A percentile compares a stretch with the other conserved stretches of the same genome.
Conservation (phyloP, 2,329 filamentous ascomycete species). For the Cadophora malorum region DNA sequence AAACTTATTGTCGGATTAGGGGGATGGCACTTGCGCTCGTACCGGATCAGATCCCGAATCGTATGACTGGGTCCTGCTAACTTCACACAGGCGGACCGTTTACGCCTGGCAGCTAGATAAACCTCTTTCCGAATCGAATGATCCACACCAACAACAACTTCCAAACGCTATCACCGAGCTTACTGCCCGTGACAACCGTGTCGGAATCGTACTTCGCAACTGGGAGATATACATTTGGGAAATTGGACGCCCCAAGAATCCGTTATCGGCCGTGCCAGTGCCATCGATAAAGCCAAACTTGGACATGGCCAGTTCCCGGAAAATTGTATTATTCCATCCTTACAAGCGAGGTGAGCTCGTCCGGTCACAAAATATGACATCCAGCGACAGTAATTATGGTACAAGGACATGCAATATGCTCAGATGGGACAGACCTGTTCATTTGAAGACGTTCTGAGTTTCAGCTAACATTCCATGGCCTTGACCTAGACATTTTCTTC, state of each 20-base stretch:
- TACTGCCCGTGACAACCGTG: conserved; percentile 25
- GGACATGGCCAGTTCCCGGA: neutral
- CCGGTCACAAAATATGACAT: neutral
- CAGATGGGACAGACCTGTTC: no score
- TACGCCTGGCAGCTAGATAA: conserved; percentile 25
- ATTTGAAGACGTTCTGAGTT: no score
- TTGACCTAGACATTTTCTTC: neutral
- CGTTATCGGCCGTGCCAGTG: neutral
- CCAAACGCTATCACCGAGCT: conserved; percentile 20
- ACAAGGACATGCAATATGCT: neutral
- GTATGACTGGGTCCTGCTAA: neutral
- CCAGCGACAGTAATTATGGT: neutral
- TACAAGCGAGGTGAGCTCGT: neutral
- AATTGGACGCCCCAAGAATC: conserved; percentile 27
- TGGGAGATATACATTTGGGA: conserved; percentile 35
- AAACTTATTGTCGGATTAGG: neutral
- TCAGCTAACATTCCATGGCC: neutral
- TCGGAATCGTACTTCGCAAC: conserved; percentile 32
- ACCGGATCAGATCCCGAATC: neutral
- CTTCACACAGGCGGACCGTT: conserved; percentile 19
- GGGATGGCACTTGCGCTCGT: neutral
- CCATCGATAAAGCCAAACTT: neutral
- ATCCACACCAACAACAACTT: conserved; percentile 24
- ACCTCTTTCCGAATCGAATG: neutral
- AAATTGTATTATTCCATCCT: conserved; percentile 7